Evolutionary conservation across 345 rosid species (phyloP), one percentile per base, ranked within the genome.

Genomic region (Hypericum androsaemum): DNA sequence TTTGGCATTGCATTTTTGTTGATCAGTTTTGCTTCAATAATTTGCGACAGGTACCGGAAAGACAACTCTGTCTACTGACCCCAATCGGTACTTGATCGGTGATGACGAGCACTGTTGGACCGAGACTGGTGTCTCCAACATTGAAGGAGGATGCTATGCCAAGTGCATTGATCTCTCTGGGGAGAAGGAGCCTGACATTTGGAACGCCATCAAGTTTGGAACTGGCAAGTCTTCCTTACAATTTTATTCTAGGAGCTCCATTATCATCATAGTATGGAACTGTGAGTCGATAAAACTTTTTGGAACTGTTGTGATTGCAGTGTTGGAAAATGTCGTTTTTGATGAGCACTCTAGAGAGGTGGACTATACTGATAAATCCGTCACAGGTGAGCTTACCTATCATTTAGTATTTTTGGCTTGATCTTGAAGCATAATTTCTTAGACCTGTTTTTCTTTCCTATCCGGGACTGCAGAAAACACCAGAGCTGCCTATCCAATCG

Each of bases 31-130:
- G 46, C 53, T 58, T 58, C 16, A 14, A 44, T 53, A 8, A 6
- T 66, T 43, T n/a, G 37, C 45, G 28, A 60, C 36, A 85, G 89
- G 97, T 53, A 90, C 96, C 6, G 98, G 98, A 28, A 90, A 90
- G 77, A 90, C 98, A 6, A 90, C 98, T 1, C 39, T 90, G 74
- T 90, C 98, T 39, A 90, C 98, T 40, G 98, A 90, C 73, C 96
- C 85, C 42, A 90, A 87, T 53, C 63, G 98, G 64, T 82, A 76
- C 59, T 75, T 90, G 45, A 87, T 90, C 43, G 98, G 98, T 10
- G 98, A 90, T 32, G 98, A 90, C 41, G 98, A 90, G 53, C 98
- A 90, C 62, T 87, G 96, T 49, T 90, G 98, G 98, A 68, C 84
- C 43, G 95, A 82, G 48, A 80, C 72, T 47, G 95, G 98, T 53